phyloP scores from a whole-genome alignment of 805 yeast genomes.

The Osmozyma mogii region DNA sequence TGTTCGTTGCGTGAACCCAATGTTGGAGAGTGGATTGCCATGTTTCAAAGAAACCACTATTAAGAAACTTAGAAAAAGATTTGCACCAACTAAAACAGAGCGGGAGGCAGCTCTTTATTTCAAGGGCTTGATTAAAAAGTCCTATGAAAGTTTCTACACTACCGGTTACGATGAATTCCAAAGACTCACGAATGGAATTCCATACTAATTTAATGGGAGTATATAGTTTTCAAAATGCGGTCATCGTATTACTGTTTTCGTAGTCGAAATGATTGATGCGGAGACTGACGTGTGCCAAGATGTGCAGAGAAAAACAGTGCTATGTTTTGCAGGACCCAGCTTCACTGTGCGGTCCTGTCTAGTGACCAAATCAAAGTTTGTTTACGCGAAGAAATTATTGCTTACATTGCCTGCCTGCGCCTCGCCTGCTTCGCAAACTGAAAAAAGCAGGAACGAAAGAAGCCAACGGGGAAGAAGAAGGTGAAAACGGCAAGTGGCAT shows the following conservation, averaged over 20 bases:
- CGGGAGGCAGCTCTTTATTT: constrained; percentile 77
- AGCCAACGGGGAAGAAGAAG: too few species aligned
- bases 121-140: constrained; percentile 66
- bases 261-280: constrained; percentile 1
- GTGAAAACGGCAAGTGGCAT: too few species aligned
- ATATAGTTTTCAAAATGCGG: neutral
- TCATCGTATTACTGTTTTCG: neutral
- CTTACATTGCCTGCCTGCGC: too few species aligned
- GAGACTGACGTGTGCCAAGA: too few species aligned
- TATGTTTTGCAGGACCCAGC: too few species aligned
- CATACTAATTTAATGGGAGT: constrained; percentile 43
- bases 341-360: too few species aligned
- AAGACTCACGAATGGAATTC: constrained; percentile 92
- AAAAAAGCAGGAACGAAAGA: too few species aligned
- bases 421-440: too few species aligned
- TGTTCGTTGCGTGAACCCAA: constrained; percentile 78
- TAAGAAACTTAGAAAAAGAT: constrained; percentile 65
- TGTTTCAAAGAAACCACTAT: constrained; percentile 90
- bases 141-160: constrained; percentile 83
- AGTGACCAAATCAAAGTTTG: too few species aligned
- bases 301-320: too few species aligned
- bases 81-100: constrained; percentile 74
- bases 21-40: constrained; percentile 93
- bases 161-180: constrained; percentile 98
- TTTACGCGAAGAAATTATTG: too few species aligned